Percentiles rank a stretch among this genome's conserved stretches.
phyloP scores from a whole-genome alignment of 208 protist species.

The Tritrichomonas musculus region DNA sequence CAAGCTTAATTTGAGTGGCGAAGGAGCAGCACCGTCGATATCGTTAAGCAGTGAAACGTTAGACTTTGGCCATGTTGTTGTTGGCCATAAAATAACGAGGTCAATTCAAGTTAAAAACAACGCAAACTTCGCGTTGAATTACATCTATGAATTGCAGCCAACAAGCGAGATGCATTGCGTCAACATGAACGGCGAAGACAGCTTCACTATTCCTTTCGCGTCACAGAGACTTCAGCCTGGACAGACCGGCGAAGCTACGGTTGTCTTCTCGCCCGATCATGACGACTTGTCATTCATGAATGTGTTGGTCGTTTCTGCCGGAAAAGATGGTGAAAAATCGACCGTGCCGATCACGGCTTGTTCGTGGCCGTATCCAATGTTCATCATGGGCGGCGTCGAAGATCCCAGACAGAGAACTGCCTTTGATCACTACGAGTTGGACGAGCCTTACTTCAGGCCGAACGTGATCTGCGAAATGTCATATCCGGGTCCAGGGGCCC shows the following conservation, averaged over 20 bases:
- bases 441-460: slow-evolving; percentile 11
- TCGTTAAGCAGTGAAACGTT: background rate
- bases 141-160: background rate
- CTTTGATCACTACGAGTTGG: background rate
- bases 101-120: slow-evolving; percentile 21
- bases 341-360: background rate
- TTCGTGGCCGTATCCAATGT: slow-evolving; percentile 6
- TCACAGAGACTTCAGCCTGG: background rate
- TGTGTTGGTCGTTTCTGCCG: background rate
- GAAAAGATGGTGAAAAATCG: background rate
- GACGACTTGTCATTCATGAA: background rate
- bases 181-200: background rate
- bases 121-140: background rate
- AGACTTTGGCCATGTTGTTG: slow-evolving; percentile 5
- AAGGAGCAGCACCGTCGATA: background rate
- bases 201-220: background rate
- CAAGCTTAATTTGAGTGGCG: background rate
- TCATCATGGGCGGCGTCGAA: background rate
- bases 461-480: background rate
- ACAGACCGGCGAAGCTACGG: background rate
- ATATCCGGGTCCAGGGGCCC: background rate
- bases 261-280: background rate
- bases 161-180: background rate
- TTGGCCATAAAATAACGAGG: background rate
- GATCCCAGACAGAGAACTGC: slow-evolving; percentile 6